Conservation (phyloP, 164 flowering plant species). For the Macadamia integrifolia region DNA sequence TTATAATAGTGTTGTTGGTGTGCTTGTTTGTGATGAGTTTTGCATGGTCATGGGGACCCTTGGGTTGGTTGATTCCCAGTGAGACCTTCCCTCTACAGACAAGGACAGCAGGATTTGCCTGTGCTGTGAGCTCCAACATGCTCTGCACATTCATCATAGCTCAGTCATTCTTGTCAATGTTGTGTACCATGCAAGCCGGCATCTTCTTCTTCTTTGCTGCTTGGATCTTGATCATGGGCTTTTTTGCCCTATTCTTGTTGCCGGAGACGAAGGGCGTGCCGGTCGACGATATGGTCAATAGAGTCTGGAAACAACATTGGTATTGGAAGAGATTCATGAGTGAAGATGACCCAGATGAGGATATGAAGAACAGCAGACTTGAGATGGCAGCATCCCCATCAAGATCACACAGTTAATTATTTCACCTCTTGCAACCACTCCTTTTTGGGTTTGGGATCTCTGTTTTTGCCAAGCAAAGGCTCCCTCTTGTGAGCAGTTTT, state of each 20-base stretch:
- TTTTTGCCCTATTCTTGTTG: constrained; percentile 35
- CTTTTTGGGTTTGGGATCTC: too few species aligned
- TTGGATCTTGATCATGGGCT: constrained; percentile 48
- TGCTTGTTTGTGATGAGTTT: constrained; percentile 42
- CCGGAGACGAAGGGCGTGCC: constrained; percentile 59
- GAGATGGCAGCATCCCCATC: background rate
- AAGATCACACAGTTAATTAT: too few species aligned
- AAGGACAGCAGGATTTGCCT: constrained; percentile 53
- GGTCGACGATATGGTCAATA: constrained; percentile 38
- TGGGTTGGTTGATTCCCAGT: constrained; percentile 65
- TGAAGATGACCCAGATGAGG: constrained; percentile 10
- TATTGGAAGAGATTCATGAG: constrained; percentile 47
- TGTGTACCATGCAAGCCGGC: constrained; percentile 47
- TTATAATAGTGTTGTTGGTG: constrained; percentile 36
- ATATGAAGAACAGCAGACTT: background rate
- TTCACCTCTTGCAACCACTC: too few species aligned
- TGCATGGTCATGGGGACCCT: constrained; percentile 77
- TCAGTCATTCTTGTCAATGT: constrained; percentile 67
- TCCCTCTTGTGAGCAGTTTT: too few species aligned
- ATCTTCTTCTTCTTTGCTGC: constrained; percentile 72
- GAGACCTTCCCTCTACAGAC: constrained; percentile 57
- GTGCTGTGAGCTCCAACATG: constrained; percentile 71
- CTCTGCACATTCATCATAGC: constrained; percentile 67
- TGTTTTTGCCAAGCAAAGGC: too few species aligned
- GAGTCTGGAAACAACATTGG: constrained; percentile 51